These are phyloP conservation scores for Pseudogymnoascus sp. DNA, from an alignment of 2,329 filamentous ascomycete genomes.

Conservation along the genomic window DNA sequence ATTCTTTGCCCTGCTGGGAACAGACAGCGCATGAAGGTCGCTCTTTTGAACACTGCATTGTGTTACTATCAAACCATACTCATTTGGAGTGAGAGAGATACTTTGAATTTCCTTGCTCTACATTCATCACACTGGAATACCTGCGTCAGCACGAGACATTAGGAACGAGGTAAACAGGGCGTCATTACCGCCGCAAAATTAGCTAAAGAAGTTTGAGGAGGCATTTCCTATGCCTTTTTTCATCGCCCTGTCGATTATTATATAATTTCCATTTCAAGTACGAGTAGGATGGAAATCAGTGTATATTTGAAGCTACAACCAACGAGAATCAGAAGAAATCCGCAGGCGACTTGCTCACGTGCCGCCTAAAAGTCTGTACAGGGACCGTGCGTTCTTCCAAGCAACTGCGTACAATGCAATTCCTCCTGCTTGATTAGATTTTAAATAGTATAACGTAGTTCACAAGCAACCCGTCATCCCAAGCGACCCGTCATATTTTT, in stretches of 20 bases:
- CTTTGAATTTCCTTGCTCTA: conserved; percentile 16
- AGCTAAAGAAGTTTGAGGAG: neutral
- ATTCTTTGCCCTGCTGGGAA: conserved; percentile 33
- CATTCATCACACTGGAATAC: conserved; percentile 14
- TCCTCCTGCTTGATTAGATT: too few species aligned
- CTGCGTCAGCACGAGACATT: neutral
- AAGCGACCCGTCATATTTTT: too few species aligned
- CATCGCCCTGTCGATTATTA: neutral
- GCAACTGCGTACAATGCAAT: too few species aligned
- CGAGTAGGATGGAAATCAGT: neutral
- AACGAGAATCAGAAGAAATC: neutral
- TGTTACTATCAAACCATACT: neutral
- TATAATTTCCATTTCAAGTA: neutral
- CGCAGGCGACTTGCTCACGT: neutral
- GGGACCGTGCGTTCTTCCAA: too few species aligned
- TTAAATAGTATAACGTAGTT: too few species aligned
- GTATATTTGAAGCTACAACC: neutral
- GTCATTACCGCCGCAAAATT: neutral
- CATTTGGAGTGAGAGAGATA: neutral
- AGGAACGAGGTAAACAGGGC: neutral
- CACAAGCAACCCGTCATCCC: too few species aligned
- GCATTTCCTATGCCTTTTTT: neutral
- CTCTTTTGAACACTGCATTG: conserved; percentile 35
- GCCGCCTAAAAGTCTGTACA: neutral
- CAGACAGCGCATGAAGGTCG: conserved; percentile 34